These are phyloP conservation scores for Leccinum truebloodii DNA, from an alignment of 768 basidiomycete genomes.

Conservation along the genomic window DNA sequence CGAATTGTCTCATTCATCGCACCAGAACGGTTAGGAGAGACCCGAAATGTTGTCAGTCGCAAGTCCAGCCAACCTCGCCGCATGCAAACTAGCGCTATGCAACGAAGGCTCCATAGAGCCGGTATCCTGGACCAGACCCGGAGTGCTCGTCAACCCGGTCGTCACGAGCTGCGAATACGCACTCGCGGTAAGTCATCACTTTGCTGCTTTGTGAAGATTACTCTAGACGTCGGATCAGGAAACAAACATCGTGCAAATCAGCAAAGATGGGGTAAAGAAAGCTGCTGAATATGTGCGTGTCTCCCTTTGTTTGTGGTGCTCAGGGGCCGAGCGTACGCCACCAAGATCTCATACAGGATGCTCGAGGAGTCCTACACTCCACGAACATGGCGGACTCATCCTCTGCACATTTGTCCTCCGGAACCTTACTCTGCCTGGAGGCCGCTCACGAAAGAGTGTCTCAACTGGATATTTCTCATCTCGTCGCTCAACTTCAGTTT, in stretches of 20 bases:
- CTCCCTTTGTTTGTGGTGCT: constrained; percentile 4
- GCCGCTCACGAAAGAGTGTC: constrained; percentile 53
- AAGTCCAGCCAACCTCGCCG: constrained; percentile 3
- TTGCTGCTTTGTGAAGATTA: background rate
- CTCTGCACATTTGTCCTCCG: constrained; percentile 70
- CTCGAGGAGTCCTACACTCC: constrained; percentile 69
- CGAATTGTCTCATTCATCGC: background rate
- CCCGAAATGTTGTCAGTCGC: constrained; percentile 21
- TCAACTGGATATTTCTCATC: constrained; percentile 90
- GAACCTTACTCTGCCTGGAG: constrained; percentile 58
- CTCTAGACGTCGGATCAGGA: constrained; percentile 40
- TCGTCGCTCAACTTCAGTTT: constrained; percentile 87
- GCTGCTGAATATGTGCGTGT: constrained; percentile 65
- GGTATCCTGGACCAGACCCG: background rate
- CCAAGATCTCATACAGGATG: constrained; percentile 63
- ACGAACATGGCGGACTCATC: constrained; percentile 70
- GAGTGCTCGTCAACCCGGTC: constrained; percentile 53
- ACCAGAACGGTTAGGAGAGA: background rate
- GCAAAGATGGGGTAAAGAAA: constrained; percentile 56
- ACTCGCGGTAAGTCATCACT: constrained; percentile 45
- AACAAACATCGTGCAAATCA: constrained; percentile 59
- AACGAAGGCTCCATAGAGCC: background rate
- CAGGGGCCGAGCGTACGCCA: constrained; percentile 5
- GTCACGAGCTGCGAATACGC: constrained; percentile 57
- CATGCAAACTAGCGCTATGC: background rate